Evolutionary conservation across 257 asterid species (phyloP), one percentile per base, ranked within the genome.

Genomic region (Craterostigma plantagineum): DNA sequence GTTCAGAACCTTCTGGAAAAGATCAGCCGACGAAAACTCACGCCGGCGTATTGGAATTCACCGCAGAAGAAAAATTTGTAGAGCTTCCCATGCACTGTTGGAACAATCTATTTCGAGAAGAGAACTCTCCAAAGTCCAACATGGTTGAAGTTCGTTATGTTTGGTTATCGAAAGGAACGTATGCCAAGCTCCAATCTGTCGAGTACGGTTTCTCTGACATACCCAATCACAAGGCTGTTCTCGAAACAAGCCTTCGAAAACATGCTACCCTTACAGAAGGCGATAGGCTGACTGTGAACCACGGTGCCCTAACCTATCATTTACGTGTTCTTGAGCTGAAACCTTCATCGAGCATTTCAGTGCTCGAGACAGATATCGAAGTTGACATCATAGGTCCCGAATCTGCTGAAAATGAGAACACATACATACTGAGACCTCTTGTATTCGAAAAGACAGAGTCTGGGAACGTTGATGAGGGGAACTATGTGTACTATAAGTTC

Each of bases 201-300:
- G 79, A 83, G 45, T 54, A 51, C 48, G 95, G 99, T 23, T 90
- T 90, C 60, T 79, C 92, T 0, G 95, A 90, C 63, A 79, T 83
- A 50, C 99, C 94, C 49, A 90, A 90, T 62, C 93, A 90, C 68
- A 90, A 83, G 75, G 99, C 99, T 5, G 99, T 90, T 38, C 76
- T 90, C 45, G 99, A 90, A 65, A 90, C 99, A 6, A 71, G 84
- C 61, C 92, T 90, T 44, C 92, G 95, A 52, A 92, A 77, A 53
- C 95, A 90, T 42, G 95, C 99, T 1, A 83, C 99, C 18, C 91
- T 90, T 46, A 76, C 99, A 1, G 66, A 77, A 70, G 92, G 86
- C 14, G 94, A 83, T 54, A 48, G 62, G 14, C 76, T 90, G 2
- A 70, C 73, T 0, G 94, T 90, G 47, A 63, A 50, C 48, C 86